phyloP scores from a whole-genome alignment of 495 filamentous ascomycete genomes.

The Aspergillus sclerotioniger region DNA sequence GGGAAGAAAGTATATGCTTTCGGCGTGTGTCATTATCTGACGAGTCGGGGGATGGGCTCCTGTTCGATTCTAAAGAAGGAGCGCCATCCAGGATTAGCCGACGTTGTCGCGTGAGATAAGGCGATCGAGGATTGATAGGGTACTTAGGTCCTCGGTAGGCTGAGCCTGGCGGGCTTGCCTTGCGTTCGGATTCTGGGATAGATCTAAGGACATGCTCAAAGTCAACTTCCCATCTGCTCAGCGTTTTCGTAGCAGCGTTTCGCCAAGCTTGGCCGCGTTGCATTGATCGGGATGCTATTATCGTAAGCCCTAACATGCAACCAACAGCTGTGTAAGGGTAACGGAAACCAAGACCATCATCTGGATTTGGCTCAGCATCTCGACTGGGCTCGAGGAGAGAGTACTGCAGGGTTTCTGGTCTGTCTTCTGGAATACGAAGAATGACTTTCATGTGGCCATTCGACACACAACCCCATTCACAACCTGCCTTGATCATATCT shows the following conservation, averaged over 20 bases:
- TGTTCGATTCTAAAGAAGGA: neutral
- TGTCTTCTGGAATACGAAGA: neutral
- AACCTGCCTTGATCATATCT: slow-evolving; percentile 5
- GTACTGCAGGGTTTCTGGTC: neutral
- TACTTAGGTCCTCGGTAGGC: neutral
- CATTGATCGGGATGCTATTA: neutral
- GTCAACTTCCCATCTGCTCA: slow-evolving; percentile 7
- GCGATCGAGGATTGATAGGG: slow-evolving; percentile 4
- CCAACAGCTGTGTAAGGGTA: slow-evolving; percentile 5
- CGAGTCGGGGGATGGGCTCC: neutral
- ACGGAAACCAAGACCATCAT: slow-evolving; percentile 1
- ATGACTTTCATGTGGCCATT: slow-evolving; percentile 8
- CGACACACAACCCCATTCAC: neutral
- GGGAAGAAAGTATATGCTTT: neutral
- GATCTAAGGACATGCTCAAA: slow-evolving; percentile 1
- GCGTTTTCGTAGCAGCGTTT: neutral
- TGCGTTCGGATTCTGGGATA: slow-evolving; percentile 7
- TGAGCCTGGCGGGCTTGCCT: slow-evolving; percentile 4
- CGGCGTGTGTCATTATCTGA: neutral
- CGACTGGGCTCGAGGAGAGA: neutral
- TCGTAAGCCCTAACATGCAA: neutral
- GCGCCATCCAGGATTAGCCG: neutral
- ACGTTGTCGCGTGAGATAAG: slow-evolving; percentile 3
- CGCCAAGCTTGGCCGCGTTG: slow-evolving; percentile 5
- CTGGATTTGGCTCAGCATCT: neutral